Evolutionary conservation across 2,329 filamentous ascomycete species (phyloP).

Genomic region (Ophiocordyceps unilateralis): DNA sequence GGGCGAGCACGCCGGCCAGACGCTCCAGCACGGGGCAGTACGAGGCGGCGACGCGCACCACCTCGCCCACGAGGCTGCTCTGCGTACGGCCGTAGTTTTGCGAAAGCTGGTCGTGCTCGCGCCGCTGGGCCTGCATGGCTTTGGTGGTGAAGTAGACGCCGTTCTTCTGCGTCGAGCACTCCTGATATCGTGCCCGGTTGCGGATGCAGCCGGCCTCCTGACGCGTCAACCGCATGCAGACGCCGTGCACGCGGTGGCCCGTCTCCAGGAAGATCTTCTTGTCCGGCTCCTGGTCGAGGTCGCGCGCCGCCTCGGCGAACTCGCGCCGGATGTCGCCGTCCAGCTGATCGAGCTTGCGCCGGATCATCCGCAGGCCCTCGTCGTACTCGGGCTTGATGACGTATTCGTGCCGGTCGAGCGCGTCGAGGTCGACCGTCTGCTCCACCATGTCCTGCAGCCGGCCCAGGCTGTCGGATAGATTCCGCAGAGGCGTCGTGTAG

Average conservation of each 20-base stretch:
- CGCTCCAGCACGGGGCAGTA: constrained; percentile 88
- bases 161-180: constrained; percentile 97
- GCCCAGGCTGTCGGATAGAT: constrained; percentile 59
- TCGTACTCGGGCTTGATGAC: constrained; percentile 99
- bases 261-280: constrained; percentile 93
- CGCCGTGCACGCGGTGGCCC: constrained; percentile 87
- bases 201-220: constrained; percentile 86
- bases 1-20: constrained; percentile 72
- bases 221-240: constrained; percentile 86
- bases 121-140: constrained; percentile 58
- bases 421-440: constrained; percentile 89
- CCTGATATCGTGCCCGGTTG: constrained; percentile 76
- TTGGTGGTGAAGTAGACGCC: constrained; percentile 95
- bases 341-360: constrained; percentile 76
- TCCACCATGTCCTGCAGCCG: constrained; percentile 97
- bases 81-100: constrained; percentile 93
- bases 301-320: constrained; percentile 56
- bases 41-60: constrained; percentile 81
- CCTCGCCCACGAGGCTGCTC: constrained; percentile 75
- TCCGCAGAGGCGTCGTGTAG: constrained; percentile 70
- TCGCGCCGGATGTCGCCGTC: constrained; percentile 70
- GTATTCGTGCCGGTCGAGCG: constrained; percentile 91
- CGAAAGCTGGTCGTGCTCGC: constrained; percentile 86
- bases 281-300: constrained; percentile 81
- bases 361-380: constrained; percentile 70